Percentiles rank a stretch among this genome's conserved stretches.
These are phyloP conservation scores for Mariannaea elegans DNA, from an alignment of 2,329 filamentous ascomycete species.

Conservation along the genomic window DNA sequence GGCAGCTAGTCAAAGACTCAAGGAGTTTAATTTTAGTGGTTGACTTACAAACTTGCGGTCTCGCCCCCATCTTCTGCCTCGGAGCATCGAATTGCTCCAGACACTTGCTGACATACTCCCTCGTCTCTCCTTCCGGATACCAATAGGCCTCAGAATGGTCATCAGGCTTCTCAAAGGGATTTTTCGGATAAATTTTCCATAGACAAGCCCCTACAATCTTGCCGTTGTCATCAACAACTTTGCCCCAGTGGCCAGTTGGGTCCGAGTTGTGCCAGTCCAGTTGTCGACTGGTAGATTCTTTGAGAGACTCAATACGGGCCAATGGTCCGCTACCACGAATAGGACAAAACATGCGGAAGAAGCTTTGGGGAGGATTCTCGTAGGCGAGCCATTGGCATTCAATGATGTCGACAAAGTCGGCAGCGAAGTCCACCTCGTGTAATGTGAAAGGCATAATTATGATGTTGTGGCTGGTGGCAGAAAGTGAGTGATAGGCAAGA, in stretches of 20 bases:
- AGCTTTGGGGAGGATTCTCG: conserved; percentile 25
- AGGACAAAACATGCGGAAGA: conserved; percentile 36
- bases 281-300: conserved; percentile 6
- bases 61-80: conserved; percentile 26
- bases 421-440: conserved; percentile 23
- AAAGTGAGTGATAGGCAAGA: too few relatives aligned
- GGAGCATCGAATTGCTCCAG: conserved; percentile 29
- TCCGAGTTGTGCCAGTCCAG: conserved; percentile 28
- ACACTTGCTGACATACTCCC: conserved; percentile 29
- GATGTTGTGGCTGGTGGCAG: too few relatives aligned
- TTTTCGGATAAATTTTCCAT: conserved; percentile 28
- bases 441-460: conserved; percentile 28
- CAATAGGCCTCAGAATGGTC: conserved; percentile 27
- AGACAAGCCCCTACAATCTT: conserved; percentile 34
- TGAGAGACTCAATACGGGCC: conserved; percentile 20
- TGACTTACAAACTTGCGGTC: conserved; percentile 34
- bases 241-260: conserved; percentile 28
- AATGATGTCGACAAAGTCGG: conserved; percentile 32
- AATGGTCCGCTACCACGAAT: conserved; percentile 21
- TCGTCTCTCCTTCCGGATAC: conserved; percentile 30
- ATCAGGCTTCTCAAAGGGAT: conserved; percentile 23
- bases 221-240: conserved; percentile 26
- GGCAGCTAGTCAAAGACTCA: too few relatives aligned
- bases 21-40: not conserved
- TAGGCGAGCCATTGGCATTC: conserved; percentile 30